These are phyloP conservation scores for Leucosporidium yakuticum DNA, from an alignment of 768 basidiomycete genomes.

Conservation along the genomic window DNA sequence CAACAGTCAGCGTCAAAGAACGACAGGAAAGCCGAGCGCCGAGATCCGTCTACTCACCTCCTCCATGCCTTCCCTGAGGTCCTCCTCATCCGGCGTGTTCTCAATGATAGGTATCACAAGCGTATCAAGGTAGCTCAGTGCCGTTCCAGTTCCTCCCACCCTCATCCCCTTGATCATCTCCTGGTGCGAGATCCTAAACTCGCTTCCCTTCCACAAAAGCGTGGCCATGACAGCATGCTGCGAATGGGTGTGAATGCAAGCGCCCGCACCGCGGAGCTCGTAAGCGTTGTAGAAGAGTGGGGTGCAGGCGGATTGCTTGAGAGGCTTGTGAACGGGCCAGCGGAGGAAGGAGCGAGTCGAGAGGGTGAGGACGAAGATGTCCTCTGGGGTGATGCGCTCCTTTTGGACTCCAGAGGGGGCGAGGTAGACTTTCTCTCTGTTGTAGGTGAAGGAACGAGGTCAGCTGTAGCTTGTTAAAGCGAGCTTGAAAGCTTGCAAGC, in stretches of 20 bases:
- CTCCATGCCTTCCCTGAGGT: constrained; percentile 80
- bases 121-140: constrained; percentile 77
- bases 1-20: neutral
- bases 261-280: constrained; percentile 66
- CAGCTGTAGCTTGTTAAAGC: neutral
- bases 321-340: constrained; percentile 57
- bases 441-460: neutral
- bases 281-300: constrained; percentile 92
- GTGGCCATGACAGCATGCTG: constrained; percentile 88
- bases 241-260: constrained; percentile 86
- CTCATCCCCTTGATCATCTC: constrained; percentile 94
- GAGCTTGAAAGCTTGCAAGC: constrained; percentile 13
- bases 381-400: constrained; percentile 70
- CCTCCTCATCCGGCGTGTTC: constrained; percentile 85
- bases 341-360: constrained; percentile 68
- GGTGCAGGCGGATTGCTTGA: constrained; percentile 83
- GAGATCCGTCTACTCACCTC: constrained; percentile 43
- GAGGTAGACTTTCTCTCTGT: constrained; percentile 64
- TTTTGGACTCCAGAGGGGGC: constrained; percentile 88
- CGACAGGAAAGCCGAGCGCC: neutral
- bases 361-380: constrained; percentile 82
- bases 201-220: constrained; percentile 62
- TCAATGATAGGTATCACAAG: constrained; percentile 81
- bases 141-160: constrained; percentile 64
- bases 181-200: constrained; percentile 77